A percentile compares a stretch with the other conserved stretches of the same genome.
These are phyloP conservation scores for Dictyostelium citrinum DNA, from an alignment of 78 protist species.

Conservation along the genomic window DNA sequence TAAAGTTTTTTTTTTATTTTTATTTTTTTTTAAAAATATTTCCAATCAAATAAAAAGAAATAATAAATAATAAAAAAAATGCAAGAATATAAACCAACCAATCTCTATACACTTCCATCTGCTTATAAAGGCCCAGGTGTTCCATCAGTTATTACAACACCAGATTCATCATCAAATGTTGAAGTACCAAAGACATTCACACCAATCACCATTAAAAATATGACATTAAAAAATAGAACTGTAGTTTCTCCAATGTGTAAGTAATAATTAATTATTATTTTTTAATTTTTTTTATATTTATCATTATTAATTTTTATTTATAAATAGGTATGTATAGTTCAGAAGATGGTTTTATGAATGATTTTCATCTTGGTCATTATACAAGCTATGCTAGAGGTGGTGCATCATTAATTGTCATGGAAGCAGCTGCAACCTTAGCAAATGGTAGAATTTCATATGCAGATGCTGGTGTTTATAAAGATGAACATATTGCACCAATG, in stretches of 20 bases:
- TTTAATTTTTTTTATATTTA: neutral
- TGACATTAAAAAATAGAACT: conserved; percentile 21
- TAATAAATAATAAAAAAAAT: neutral
- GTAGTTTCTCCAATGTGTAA: conserved; percentile 49
- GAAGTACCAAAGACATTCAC: neutral
- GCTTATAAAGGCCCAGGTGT: neutral
- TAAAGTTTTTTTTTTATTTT: no score
- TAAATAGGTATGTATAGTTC: neutral
- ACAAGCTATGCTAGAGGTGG: conserved; percentile 43
- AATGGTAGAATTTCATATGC: conserved; percentile 43
- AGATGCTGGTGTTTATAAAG: conserved; percentile 49
- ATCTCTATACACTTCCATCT: neutral
- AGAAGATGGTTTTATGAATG: conserved; percentile 38
- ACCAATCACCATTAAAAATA: neutral
- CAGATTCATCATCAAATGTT: neutral
- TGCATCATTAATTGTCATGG: conserved; percentile 25
- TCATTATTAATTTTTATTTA: neutral
- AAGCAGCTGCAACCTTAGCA: conserved; percentile 22
- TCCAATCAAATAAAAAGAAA: neutral
- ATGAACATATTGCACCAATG: conserved; percentile 49
- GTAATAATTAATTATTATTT: neutral
- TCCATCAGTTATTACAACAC: neutral
- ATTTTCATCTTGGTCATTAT: conserved; percentile 40
- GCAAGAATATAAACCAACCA: neutral
- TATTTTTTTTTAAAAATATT: neutral